These are phyloP conservation scores for Neurospora sp. DNA, from an alignment of 495 filamentous ascomycete species.

Conservation along the genomic window DNA sequence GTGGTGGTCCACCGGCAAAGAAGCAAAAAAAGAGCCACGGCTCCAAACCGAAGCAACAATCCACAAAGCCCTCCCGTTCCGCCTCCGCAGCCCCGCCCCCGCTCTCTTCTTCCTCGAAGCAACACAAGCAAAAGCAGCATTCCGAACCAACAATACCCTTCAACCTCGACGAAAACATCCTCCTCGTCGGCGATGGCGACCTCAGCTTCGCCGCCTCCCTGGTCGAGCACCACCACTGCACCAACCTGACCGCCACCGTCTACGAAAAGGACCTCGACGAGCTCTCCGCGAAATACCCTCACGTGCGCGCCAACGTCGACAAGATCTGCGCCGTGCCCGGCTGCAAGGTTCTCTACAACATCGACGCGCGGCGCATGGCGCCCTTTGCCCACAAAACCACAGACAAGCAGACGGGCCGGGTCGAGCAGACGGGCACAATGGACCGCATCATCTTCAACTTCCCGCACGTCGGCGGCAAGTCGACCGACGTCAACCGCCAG, in stretches of 20 bases:
- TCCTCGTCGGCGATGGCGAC: slow-evolving; percentile 89
- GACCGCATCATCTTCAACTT: slow-evolving; percentile 90
- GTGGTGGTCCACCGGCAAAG: slow-evolving; percentile 3
- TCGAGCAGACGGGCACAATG: slow-evolving; percentile 37
- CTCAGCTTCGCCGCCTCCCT: slow-evolving; percentile 81
- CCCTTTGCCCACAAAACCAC: slow-evolving; percentile 25
- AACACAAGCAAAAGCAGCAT: slow-evolving; percentile 24
- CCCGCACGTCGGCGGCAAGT: slow-evolving; percentile 86
- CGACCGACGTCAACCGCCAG: slow-evolving; percentile 88
- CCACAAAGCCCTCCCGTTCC: slow-evolving; percentile 1
- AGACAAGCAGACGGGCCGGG: slow-evolving; percentile 4
- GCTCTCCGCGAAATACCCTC: slow-evolving; percentile 66
- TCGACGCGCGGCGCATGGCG: slow-evolving; percentile 67
- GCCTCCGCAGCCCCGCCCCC: neutral
- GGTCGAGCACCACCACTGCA: slow-evolving; percentile 58
- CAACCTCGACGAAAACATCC: slow-evolving; percentile 54
- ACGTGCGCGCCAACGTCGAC: slow-evolving; percentile 50
- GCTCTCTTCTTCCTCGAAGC: slow-evolving; percentile 1
- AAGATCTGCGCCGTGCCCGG: slow-evolving; percentile 35
- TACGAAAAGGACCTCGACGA: slow-evolving; percentile 33
- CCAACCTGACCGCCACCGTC: slow-evolving; percentile 47
- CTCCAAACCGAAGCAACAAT: neutral
- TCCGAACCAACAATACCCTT: slow-evolving; percentile 64
- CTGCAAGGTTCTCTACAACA: slow-evolving; percentile 49
- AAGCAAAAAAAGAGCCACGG: slow-evolving; percentile 9